Conservation (phyloP, 768 basidiomycete species). For the Boletellus emodensis region DNA sequence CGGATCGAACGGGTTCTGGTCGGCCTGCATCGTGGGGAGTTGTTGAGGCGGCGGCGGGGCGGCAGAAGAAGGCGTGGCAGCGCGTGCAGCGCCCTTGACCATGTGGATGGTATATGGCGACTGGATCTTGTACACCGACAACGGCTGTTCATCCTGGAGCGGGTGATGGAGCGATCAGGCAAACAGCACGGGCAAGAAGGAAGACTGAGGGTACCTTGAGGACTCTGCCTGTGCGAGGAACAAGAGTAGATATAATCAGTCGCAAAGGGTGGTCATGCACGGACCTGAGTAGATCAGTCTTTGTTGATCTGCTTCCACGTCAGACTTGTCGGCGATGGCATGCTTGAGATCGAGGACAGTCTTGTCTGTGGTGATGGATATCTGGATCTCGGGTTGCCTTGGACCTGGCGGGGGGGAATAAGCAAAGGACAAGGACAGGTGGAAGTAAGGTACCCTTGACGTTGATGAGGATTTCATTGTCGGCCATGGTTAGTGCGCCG, state of each 20-base stretch:
- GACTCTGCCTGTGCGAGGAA: slow-evolving; percentile 51
- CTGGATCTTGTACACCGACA: slow-evolving; percentile 88
- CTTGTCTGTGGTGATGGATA: slow-evolving; percentile 77
- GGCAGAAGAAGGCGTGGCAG: slow-evolving; percentile 33
- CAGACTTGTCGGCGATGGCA: slow-evolving; percentile 78
- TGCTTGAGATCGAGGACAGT: slow-evolving; percentile 89
- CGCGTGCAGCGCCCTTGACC: slow-evolving; percentile 78
- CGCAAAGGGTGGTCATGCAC: slow-evolving; percentile 18
- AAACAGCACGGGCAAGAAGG: neutral
- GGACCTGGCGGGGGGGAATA: slow-evolving; percentile 51
- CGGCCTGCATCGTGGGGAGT: slow-evolving; percentile 84
- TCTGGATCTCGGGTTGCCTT: slow-evolving; percentile 88
- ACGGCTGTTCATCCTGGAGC: slow-evolving; percentile 70
- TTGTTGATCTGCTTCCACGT: slow-evolving; percentile 84
- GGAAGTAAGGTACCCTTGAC: slow-evolving; percentile 53
- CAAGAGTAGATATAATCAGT: neutral
- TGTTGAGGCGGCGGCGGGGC: slow-evolving; percentile 38
- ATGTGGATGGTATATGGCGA: slow-evolving; percentile 86
- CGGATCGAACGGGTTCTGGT: slow-evolving; percentile 85
- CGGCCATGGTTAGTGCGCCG: slow-evolving; percentile 41
- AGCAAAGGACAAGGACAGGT: neutral
- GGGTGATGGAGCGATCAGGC: slow-evolving; percentile 2
- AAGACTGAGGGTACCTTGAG: slow-evolving; percentile 49
- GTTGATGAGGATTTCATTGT: slow-evolving; percentile 60
- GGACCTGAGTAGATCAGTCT: slow-evolving; percentile 88